phyloP scores from a whole-genome alignment of 495 filamentous ascomycete genomes.

The Bathelium albidoporum region DNA sequence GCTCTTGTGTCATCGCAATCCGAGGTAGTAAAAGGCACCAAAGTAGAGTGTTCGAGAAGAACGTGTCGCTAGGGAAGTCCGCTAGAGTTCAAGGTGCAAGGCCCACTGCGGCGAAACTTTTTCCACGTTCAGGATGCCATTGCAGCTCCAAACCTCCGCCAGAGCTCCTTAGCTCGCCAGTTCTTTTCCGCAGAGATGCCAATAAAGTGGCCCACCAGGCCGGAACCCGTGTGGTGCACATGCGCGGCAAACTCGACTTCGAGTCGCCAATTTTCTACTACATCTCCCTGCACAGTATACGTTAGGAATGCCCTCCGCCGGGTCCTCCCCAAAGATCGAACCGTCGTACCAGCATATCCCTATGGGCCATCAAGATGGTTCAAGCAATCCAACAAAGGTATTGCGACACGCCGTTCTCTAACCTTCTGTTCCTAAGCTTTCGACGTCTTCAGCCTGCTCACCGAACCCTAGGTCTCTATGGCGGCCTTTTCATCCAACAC shows the following conservation, averaged over 20 bases:
- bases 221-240: background rate
- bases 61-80: background rate
- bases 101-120: background rate
- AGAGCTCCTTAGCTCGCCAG: background rate
- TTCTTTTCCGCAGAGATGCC: background rate
- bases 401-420: slow-evolving; percentile 47
- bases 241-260: background rate
- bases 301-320: background rate
- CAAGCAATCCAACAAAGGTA: slow-evolving; percentile 79
- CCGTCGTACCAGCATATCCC: slow-evolving; percentile 60
- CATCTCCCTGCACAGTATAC: background rate
- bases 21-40: too few relatives aligned
- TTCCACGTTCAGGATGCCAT: background rate
- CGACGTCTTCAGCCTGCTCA: background rate
- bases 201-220: background rate
- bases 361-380: slow-evolving; percentile 67
- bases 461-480: slow-evolving; percentile 54
- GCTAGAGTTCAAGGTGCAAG: background rate
- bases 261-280: background rate
- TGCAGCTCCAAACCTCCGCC: background rate
- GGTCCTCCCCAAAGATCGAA: background rate
- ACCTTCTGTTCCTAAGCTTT: background rate
- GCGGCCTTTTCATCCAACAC: slow-evolving; percentile 32
- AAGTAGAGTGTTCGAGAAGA: too few relatives aligned
- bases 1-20: too few relatives aligned